These are phyloP conservation scores for Penicillium janthinellum DNA, from an alignment of 2,329 filamentous ascomycete species.

Conservation along the genomic window DNA sequence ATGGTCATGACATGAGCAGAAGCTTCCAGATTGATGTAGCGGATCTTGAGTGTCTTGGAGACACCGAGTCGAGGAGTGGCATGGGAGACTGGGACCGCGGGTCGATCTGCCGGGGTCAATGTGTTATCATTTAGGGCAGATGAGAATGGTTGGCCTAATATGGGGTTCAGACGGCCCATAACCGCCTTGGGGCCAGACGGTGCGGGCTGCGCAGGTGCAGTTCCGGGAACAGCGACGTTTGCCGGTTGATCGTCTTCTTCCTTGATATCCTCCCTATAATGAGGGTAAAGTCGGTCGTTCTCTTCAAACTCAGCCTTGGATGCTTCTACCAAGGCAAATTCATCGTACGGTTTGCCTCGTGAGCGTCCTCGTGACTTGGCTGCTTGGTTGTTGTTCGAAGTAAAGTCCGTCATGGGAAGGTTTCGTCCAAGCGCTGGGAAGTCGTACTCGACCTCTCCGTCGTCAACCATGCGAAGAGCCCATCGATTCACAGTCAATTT, in stretches of 20 bases:
- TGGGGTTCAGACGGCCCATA: constrained; percentile 41
- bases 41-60: constrained; percentile 60
- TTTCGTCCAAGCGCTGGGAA: constrained; percentile 62
- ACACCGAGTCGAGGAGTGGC: constrained; percentile 59
- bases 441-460: constrained; percentile 67
- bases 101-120: constrained; percentile 50
- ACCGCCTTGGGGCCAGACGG: constrained; percentile 25
- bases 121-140: constrained; percentile 50
- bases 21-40: constrained; percentile 63
- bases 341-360: constrained; percentile 66
- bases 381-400: constrained; percentile 67
- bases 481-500: constrained; percentile 64
- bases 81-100: constrained; percentile 46
- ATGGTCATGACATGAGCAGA: constrained; percentile 56
- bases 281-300: constrained; percentile 60
- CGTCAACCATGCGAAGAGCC: constrained; percentile 68
- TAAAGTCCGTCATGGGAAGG: constrained; percentile 63
- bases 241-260: constrained; percentile 34
- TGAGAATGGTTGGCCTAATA: constrained; percentile 49
- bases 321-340: constrained; percentile 66
- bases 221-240: constrained; percentile 24
- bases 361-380: constrained; percentile 56
- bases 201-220: constrained; percentile 16
- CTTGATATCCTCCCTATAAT: constrained; percentile 44
- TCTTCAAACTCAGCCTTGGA: constrained; percentile 57